Evolutionary conservation across 192 early-diverging fungal genomes (phyloP).

Genomic region (Mortierella antarctica): DNA sequence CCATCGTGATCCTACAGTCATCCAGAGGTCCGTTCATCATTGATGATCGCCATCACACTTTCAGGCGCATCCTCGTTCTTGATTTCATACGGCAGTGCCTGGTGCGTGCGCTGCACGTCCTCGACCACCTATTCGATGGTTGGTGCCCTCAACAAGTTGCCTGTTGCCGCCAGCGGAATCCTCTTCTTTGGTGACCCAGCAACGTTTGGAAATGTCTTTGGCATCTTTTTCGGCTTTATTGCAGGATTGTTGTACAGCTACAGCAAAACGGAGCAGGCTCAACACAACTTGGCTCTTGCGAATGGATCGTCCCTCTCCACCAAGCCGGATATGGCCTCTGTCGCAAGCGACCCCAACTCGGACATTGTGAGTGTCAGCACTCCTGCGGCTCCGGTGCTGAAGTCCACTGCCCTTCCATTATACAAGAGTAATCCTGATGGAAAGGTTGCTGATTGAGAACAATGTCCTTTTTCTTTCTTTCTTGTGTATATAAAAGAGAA

Average conservation of each 20-base stretch:
- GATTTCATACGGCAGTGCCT: conserved; percentile 88
- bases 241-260: conserved; percentile 82
- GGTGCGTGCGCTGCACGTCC: conserved; percentile 81
- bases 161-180: conserved; percentile 95
- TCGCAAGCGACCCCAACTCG: not conserved
- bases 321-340: not conserved
- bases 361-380: conserved; percentile 55
- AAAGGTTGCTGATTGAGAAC: conserved; percentile 36
- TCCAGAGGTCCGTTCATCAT: conserved; percentile 57
- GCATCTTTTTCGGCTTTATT: conserved; percentile 88
- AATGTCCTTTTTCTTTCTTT: not conserved
- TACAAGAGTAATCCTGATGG: conserved; percentile 47
- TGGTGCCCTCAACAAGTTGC: conserved; percentile 97
- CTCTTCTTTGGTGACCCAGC: conserved; percentile 92
- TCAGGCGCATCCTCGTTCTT: conserved; percentile 89
- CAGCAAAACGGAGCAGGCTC: conserved; percentile 71
- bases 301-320: conserved; percentile 19
- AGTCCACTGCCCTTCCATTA: conserved; percentile 21
- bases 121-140: conserved; percentile 96
- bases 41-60: conserved; percentile 77
- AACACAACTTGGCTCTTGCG: conserved; percentile 34
- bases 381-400: conserved; percentile 8
- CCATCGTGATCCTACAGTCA: conserved; percentile 24
- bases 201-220: conserved; percentile 82
- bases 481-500: not conserved